A percentile compares a stretch with the other conserved stretches of the same genome.
Evolutionary conservation across 805 yeast species (phyloP).

Genomic region (Ogataea trehaloabstinens): DNA sequence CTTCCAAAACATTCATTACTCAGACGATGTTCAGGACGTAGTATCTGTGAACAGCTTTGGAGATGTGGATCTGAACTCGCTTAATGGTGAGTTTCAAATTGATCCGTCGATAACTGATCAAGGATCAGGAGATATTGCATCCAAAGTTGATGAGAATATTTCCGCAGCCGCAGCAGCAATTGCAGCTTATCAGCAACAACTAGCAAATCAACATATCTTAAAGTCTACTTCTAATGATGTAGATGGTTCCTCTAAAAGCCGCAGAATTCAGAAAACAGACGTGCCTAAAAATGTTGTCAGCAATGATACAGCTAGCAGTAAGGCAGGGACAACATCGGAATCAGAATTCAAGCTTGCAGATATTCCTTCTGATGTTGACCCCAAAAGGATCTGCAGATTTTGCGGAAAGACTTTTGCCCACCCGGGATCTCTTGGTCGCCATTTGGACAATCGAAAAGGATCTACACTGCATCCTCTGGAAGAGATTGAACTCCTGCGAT

Average conservation of each 20-base stretch:
- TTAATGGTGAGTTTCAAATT: slow-evolving; percentile 27
- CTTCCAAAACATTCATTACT: slow-evolving; percentile 24
- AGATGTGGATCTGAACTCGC: slow-evolving; percentile 22
- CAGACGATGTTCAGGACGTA: slow-evolving; percentile 20
- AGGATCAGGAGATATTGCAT: slow-evolving; percentile 7
- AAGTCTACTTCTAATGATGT: slow-evolving; percentile 4
- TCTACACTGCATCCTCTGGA: slow-evolving; percentile 49
- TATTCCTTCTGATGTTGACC: slow-evolving; percentile 26
- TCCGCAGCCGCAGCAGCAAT: slow-evolving; percentile 24
- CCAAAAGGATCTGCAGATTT: slow-evolving; percentile 44
- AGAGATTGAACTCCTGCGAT: slow-evolving; percentile 43
- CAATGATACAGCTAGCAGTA: not conserved
- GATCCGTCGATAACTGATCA: slow-evolving; percentile 21
- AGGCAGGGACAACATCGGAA: slow-evolving; percentile 1
- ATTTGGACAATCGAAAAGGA: slow-evolving; percentile 55
- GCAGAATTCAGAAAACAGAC: not conserved
- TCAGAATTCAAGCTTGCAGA: slow-evolving; percentile 14
- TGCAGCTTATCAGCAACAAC: slow-evolving; percentile 20
- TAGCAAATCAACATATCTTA: slow-evolving; percentile 1
- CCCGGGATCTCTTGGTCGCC: slow-evolving; percentile 60
- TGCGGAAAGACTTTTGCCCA: slow-evolving; percentile 54
- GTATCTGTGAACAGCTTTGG: slow-evolving; percentile 22
- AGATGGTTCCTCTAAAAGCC: not conserved
- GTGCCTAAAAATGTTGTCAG: not conserved
- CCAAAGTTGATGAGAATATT: slow-evolving; percentile 14